Evolutionary conservation across 768 basidiomycete species (phyloP), one percentile per base, ranked within the genome.

Genomic region (Crepidotus variabilis): DNA sequence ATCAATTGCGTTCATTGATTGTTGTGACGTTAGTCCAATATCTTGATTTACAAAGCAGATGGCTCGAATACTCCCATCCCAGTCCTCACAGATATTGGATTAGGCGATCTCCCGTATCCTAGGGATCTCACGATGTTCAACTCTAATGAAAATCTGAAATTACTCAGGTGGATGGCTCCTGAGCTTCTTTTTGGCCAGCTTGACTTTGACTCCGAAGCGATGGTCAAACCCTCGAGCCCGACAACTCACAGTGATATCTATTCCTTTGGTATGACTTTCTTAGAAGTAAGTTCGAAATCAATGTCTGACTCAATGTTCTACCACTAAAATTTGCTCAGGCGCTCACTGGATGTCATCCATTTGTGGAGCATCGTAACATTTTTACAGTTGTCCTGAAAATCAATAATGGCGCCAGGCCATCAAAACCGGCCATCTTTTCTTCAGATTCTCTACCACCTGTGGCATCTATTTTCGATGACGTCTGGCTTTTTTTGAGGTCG

Each of bases 131-230:
- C 56, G n/a, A 50, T 58, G 57, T 34, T 20, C 43, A 57, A 47
- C 33, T 51, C 9, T 52, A 57, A 18, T 16, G 50, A n/a, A 18
- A 7, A 34, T 21, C 13, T 55, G 6, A 57, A 65, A 2, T 50
- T 48, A 5, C 46, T 50, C 2, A 36, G 58, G n/a, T 68, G 69
- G 68, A 56, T 60, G 52, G 67, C 69, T 13, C 69, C 67, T 5
- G 69, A 69, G 52, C 10, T 63, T 1, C n/a, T 67, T 22, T n/a
- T n/a, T n/a, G n/a, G n/a, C n/a, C n/a, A 36, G 35, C 9, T 8
- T 8, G 8, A 36, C 35, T 16, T 36, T 8, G 9, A 16, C 9
- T 36, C 9, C 13, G 39, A 14, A 43, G 39, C 39, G 18, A 11
- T 11, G 39, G 13, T 5, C 14, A 43, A 16, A 43, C 39, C 18